Evolutionary conservation across 2,329 filamentous ascomycete genomes (phyloP).

Genomic region (Aspergillus sp.): DNA sequence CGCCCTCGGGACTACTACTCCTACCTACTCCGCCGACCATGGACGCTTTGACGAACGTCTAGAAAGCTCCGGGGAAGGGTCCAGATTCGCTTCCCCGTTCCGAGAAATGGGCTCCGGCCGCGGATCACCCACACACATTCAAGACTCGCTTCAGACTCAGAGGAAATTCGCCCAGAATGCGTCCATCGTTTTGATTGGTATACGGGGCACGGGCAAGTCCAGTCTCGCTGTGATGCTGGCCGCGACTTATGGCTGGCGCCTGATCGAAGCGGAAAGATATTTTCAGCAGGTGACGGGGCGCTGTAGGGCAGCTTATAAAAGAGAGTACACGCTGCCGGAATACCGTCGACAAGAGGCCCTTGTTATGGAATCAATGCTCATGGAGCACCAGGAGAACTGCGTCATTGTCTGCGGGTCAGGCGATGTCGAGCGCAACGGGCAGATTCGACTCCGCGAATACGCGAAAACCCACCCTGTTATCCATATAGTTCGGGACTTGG

Average conservation of each 20-base stretch:
- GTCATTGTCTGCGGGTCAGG: conserved; percentile 71
- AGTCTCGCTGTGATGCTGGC: conserved; percentile 75
- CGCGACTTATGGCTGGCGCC: conserved; percentile 65
- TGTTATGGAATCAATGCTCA: conserved; percentile 61
- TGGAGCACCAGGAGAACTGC: conserved; percentile 58
- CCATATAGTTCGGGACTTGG: conserved; percentile 65
- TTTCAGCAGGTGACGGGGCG: conserved; percentile 66
- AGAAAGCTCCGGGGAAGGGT: conserved; percentile 20
- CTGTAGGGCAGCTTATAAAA: conserved; percentile 64
- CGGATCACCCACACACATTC: conserved; percentile 29
- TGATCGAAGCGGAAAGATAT: conserved; percentile 67
- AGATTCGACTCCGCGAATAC: conserved; percentile 62
- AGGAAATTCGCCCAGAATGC: conserved; percentile 58
- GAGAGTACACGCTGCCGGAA: conserved; percentile 59
- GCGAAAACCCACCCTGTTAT: conserved; percentile 67
- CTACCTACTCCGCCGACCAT: conserved; percentile 7
- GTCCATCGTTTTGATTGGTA: conserved; percentile 71
- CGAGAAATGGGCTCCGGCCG: conserved; percentile 29
- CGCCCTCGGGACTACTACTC: background rate
- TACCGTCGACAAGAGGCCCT: conserved; percentile 65
- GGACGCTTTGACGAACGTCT: conserved; percentile 19
- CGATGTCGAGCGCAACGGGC: conserved; percentile 65
- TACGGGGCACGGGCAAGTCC: conserved; percentile 73
- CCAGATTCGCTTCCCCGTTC: conserved; percentile 17
- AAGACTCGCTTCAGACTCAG: conserved; percentile 26